These are phyloP conservation scores for Dactylellina parvicollis DNA, from an alignment of 2,329 filamentous ascomycete species.

Conservation along the genomic window DNA sequence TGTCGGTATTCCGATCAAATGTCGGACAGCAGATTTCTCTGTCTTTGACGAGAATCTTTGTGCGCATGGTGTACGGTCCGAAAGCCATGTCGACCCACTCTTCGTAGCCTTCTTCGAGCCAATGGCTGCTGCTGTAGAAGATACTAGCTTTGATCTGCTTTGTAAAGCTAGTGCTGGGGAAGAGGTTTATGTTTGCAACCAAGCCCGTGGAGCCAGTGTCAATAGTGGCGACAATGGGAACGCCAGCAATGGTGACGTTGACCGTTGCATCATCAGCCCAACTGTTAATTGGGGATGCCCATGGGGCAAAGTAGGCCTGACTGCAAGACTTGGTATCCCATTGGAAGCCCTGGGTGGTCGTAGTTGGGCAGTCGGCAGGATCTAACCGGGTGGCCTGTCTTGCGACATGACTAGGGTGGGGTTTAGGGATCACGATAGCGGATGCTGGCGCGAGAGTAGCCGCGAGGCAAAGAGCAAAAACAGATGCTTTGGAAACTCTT, in stretches of 20 bases:
- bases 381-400: slow-evolving; percentile 11
- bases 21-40: slow-evolving; percentile 37
- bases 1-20: slow-evolving; percentile 15
- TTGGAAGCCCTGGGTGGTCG: slow-evolving; percentile 12
- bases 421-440: slow-evolving; percentile 1
- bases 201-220: slow-evolving; percentile 41
- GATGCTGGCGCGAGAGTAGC: background rate
- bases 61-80: slow-evolving; percentile 34
- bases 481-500: background rate
- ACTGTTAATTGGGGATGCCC: slow-evolving; percentile 20
- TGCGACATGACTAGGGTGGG: background rate
- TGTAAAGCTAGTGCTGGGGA: slow-evolving; percentile 36
- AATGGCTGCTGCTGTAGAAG: slow-evolving; percentile 46
- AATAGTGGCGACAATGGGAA: slow-evolving; percentile 23
- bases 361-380: slow-evolving; percentile 2
- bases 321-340: slow-evolving; percentile 33
- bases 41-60: slow-evolving; percentile 40
- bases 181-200: slow-evolving; percentile 27
- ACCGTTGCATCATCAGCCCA: slow-evolving; percentile 34
- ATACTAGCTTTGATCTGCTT: slow-evolving; percentile 19
- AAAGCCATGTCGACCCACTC: slow-evolving; percentile 48
- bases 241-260: slow-evolving; percentile 36
- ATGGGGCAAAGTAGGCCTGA: slow-evolving; percentile 26
- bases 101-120: slow-evolving; percentile 50
- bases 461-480: slow-evolving; percentile 8